phyloP scores from a whole-genome alignment of 169 alveolate genomes.

The Cryptosporidium sp. region DNA sequence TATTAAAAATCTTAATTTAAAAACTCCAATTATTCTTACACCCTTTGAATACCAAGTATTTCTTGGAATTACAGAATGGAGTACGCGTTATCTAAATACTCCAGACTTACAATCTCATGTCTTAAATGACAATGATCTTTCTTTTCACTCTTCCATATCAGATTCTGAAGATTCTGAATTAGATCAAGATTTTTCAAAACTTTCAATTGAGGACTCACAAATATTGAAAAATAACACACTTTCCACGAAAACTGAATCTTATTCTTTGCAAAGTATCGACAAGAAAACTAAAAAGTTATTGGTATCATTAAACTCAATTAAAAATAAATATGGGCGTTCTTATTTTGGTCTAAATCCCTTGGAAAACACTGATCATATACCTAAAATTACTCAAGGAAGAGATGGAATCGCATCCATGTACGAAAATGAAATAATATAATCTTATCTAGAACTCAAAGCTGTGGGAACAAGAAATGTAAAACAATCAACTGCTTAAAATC shows the following conservation, averaged over 20 bases:
- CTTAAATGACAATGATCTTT: not conserved
- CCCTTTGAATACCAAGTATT: slow-evolving; percentile 51
- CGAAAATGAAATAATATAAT: not conserved
- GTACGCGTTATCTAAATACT: slow-evolving; percentile 9
- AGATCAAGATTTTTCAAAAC: not conserved
- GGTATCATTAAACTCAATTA: not conserved
- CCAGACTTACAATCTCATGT: not conserved
- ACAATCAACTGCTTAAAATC: too few relatives aligned
- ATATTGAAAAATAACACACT: not conserved
- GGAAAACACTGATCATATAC: slow-evolving; percentile 40
- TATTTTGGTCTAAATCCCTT: slow-evolving; percentile 47
- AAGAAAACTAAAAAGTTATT: not conserved
- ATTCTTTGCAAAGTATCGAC: slow-evolving; percentile 7
- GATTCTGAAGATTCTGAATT: slow-evolving; percentile 21
- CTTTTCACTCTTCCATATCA: not conserved
- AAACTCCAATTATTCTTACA: slow-evolving; percentile 37
- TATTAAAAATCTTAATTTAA: slow-evolving; percentile 1
- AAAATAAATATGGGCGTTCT: not conserved
- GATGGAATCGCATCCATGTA: slow-evolving; percentile 67
- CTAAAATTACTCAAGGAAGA: slow-evolving; percentile 27
- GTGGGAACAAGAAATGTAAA: too few relatives aligned
- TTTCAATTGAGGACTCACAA: not conserved
- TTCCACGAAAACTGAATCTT: not conserved
- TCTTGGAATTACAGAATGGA: slow-evolving; percentile 66
- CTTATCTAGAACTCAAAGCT: not conserved